Percentiles rank a stretch among this genome's conserved stretches.
phyloP scores from a whole-genome alignment of 2,329 filamentous ascomycete species.

The Trichocomaceae sp. region DNA sequence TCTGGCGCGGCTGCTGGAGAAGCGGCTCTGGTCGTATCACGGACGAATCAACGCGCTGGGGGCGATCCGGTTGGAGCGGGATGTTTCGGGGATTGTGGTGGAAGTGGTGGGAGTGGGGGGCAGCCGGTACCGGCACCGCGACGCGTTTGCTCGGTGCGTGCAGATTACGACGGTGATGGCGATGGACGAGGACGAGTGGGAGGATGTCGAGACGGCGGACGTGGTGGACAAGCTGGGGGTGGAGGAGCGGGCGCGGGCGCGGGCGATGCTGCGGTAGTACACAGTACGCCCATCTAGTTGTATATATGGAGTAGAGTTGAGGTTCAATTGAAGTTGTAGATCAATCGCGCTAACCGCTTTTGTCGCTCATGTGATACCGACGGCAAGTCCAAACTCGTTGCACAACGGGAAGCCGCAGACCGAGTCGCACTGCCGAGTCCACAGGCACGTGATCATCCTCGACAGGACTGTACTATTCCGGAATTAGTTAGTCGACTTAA shows the following conservation, averaged over 20 bases:
- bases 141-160: constrained; percentile 66
- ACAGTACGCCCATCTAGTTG: no score
- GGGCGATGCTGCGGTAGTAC: constrained; percentile 54
- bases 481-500: no score
- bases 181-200: constrained; percentile 96
- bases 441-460: no score
- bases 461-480: no score
- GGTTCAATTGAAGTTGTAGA: no score
- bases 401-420: no score
- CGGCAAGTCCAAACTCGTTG: not conserved
- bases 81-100: constrained; percentile 67
- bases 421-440: no score
- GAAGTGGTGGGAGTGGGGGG: constrained; percentile 36
- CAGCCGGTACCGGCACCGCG: constrained; percentile 61
- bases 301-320: no score
- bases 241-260: constrained; percentile 67
- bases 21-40: constrained; percentile 73
- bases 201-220: constrained; percentile 56
- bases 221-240: constrained; percentile 59
- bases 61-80: constrained; percentile 74
- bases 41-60: constrained; percentile 75
- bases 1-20: constrained; percentile 74
- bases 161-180: constrained; percentile 83
- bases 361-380: no score
- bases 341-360: no score